Evolutionary conservation across 306 rosid genomes (phyloP).

Genomic region (Begonia peltatifolia): DNA sequence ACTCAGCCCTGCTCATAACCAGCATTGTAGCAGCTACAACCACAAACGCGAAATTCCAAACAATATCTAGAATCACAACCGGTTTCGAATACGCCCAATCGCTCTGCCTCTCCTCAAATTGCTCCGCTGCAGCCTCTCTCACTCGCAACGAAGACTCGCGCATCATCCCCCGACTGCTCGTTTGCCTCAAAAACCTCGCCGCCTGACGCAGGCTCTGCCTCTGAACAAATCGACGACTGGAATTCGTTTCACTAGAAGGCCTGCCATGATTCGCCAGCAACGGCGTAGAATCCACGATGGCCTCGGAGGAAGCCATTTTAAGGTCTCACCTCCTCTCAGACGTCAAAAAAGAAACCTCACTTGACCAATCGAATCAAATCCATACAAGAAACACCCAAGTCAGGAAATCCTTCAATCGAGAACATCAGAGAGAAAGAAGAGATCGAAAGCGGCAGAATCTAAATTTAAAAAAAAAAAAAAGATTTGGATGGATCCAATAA

Average conservation of each 20-base stretch:
- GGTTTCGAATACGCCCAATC: conserved; percentile 99
- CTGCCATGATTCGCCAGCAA: conserved; percentile 32
- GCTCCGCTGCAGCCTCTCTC: conserved; percentile 91
- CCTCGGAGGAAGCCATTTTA: conserved; percentile 62
- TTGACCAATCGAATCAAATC: conserved; percentile 5
- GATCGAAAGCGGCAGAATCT: not conserved
- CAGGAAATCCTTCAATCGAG: not conserved
- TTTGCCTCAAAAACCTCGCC: conserved; percentile 75
- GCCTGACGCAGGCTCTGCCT: conserved; percentile 84
- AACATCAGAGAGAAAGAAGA: not conserved
- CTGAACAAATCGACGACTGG: conserved; percentile 41
- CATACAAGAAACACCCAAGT: conserved; percentile 1
- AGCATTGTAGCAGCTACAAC: conserved; percentile 42
- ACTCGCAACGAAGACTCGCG: conserved; percentile 91
- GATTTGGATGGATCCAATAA: not conserved
- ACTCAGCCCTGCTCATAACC: conserved; percentile 39
- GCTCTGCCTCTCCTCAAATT: conserved; percentile 86
- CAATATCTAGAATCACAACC: conserved; percentile 64
- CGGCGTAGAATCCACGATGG: conserved; percentile 64
- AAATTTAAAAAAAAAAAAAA: not conserved
- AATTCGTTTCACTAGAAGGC: conserved; percentile 38
- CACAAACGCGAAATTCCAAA: conserved; percentile 80
- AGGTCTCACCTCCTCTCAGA: not conserved
- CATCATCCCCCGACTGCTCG: conserved; percentile 73
- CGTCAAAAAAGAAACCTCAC: conserved; percentile 4